Evolutionary conservation across 148 eudicot genomes (phyloP).

Genomic region (Fallopia convolvulus): DNA sequence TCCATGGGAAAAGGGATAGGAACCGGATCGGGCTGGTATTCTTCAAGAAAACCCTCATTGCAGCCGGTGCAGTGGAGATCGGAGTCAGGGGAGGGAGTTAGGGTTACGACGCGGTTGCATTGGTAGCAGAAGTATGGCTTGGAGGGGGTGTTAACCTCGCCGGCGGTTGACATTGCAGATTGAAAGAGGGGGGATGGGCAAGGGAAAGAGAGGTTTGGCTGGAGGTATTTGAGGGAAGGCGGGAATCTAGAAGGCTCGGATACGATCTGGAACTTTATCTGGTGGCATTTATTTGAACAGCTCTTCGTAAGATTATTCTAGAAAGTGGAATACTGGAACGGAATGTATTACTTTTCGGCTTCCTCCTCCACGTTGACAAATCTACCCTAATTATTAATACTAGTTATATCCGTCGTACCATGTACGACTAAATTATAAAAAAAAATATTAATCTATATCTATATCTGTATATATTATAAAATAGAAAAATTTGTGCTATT

Average conservation of each 20-base stretch:
- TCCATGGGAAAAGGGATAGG: slow-evolving; percentile 12
- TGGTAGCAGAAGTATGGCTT: slow-evolving; percentile 13
- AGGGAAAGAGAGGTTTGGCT: background rate
- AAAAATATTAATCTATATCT: too few species aligned
- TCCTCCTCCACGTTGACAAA: too few species aligned
- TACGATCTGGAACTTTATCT: background rate
- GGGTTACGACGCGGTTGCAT: slow-evolving; percentile 6
- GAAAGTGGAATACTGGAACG: too few species aligned
- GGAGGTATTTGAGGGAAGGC: background rate
- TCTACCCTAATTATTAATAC: too few species aligned
- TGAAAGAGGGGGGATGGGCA: slow-evolving; percentile 1
- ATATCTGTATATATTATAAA: too few species aligned
- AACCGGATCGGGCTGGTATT: slow-evolving; percentile 21
- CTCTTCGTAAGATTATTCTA: too few species aligned
- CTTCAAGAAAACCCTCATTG: slow-evolving; percentile 35
- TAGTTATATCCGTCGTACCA: too few species aligned
- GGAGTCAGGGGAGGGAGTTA: slow-evolving; percentile 7
- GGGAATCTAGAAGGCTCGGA: background rate
- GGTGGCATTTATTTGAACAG: background rate
- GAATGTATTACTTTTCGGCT: too few species aligned
- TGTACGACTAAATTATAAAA: too few species aligned
- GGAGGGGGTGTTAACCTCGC: background rate
- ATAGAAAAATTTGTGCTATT: too few species aligned
- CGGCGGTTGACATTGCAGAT: slow-evolving; percentile 7
- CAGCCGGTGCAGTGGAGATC: slow-evolving; percentile 32